Evolutionary conservation across 805 yeast species (phyloP).

Genomic region (Lachancea waltii): DNA sequence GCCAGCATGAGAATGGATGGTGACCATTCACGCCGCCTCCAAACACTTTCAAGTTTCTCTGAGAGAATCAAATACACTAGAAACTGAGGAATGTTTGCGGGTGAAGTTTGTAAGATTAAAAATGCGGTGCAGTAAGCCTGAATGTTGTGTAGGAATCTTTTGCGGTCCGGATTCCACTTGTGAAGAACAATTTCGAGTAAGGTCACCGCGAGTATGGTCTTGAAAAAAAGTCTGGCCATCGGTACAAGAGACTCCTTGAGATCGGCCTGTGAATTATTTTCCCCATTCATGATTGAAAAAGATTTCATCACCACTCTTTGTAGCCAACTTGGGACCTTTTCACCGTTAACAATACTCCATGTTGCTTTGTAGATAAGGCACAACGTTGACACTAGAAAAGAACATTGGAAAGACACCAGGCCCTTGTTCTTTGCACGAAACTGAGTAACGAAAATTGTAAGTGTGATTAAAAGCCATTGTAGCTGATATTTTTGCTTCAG

Average conservation of each 20-base stretch:
- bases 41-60: slow-evolving; percentile 7
- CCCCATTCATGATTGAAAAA: slow-evolving; percentile 7
- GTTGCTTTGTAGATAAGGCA: slow-evolving; percentile 49
- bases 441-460: slow-evolving; percentile 34
- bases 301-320: slow-evolving; percentile 17
- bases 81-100: slow-evolving; percentile 45
- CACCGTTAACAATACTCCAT: slow-evolving; percentile 50
- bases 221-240: slow-evolving; percentile 33
- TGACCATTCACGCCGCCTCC: not conserved
- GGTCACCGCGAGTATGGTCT: slow-evolving; percentile 21
- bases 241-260: slow-evolving; percentile 32
- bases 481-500: slow-evolving; percentile 32
- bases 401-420: slow-evolving; percentile 38
- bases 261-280: slow-evolving; percentile 20
- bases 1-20: slow-evolving; percentile 10
- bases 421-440: slow-evolving; percentile 20
- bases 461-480: slow-evolving; percentile 44
- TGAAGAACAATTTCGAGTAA: slow-evolving; percentile 27
- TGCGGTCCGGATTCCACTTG: slow-evolving; percentile 10
- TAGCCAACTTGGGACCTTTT: slow-evolving; percentile 40
- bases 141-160: slow-evolving; percentile 12
- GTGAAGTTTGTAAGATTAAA: slow-evolving; percentile 45
- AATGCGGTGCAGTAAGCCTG: slow-evolving; percentile 32
- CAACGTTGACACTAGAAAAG: slow-evolving; percentile 41
- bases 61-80: slow-evolving; percentile 31